Conservation (phyloP, 2,329 filamentous ascomycete species). For the Trichoderma breve region DNA sequence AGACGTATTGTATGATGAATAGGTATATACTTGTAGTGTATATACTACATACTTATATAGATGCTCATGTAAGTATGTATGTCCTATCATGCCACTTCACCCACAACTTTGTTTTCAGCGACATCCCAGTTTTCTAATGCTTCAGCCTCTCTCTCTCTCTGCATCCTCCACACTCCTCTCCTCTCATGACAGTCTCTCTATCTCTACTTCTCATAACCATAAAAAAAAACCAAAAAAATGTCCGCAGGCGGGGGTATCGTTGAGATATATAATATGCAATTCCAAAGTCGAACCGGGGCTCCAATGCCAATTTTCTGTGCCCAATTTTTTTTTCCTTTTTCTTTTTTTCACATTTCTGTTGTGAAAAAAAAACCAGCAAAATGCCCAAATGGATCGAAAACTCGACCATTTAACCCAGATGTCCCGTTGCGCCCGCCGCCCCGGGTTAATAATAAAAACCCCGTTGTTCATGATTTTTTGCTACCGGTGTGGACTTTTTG, state of each 20-base stretch:
- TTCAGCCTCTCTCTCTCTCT: neutral
- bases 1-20: neutral
- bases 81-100: neutral
- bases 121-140: neutral
- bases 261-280: slow-evolving; percentile 40
- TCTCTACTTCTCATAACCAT: slow-evolving; percentile 19
- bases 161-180: neutral
- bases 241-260: slow-evolving; percentile 37
- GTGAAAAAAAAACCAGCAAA: neutral
- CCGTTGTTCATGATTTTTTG: slow-evolving; percentile 4
- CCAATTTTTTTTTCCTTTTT: neutral
- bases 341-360: neutral
- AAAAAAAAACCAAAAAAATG: neutral
- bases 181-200: slow-evolving; percentile 1
- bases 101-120: neutral
- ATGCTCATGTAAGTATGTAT: neutral
- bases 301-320: slow-evolving; percentile 5
- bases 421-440: slow-evolving; percentile 21
- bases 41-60: neutral
- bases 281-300: slow-evolving; percentile 26
- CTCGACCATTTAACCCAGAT: neutral
- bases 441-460: slow-evolving; percentile 5
- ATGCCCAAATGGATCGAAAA: slow-evolving; percentile 11
- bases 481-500: slow-evolving; percentile 40
- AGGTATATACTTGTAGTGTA: neutral